A percentile compares a stretch with the other conserved stretches of the same genome.
Conservation (phyloP, 2,329 filamentous ascomycete genomes). For the Beauveria australis region DNA sequence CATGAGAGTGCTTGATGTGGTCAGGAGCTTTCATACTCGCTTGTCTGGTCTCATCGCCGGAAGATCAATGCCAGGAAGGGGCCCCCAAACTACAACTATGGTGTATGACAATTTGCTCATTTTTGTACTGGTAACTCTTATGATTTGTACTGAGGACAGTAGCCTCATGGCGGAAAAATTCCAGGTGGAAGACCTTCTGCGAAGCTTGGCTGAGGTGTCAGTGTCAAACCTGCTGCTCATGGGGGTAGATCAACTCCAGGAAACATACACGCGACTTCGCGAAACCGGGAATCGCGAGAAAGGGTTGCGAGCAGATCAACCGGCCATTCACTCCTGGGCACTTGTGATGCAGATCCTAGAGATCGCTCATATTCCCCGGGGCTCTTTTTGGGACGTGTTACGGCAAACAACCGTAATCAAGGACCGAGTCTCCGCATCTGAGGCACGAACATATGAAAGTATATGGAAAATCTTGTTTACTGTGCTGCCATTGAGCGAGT, state of each 20-base stretch:
- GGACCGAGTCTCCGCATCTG: slow-evolving; percentile 25
- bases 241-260: slow-evolving; percentile 35
- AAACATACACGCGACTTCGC: slow-evolving; percentile 41
- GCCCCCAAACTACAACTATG: slow-evolving; percentile 12
- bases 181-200: slow-evolving; percentile 41
- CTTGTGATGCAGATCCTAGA: slow-evolving; percentile 47
- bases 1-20: slow-evolving; percentile 34
- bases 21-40: slow-evolving; percentile 32
- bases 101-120: slow-evolving; percentile 25
- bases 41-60: slow-evolving; percentile 11
- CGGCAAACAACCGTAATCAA: slow-evolving; percentile 34
- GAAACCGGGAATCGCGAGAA: slow-evolving; percentile 36
- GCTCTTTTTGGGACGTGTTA: slow-evolving; percentile 53
- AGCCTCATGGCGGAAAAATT: slow-evolving; percentile 28
- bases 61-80: slow-evolving; percentile 7
- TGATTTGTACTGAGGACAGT: slow-evolving; percentile 32
- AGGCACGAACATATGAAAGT: slow-evolving; percentile 43
- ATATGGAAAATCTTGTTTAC: slow-evolving; percentile 53
- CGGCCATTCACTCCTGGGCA: slow-evolving; percentile 47
- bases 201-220: slow-evolving; percentile 29
- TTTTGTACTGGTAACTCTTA: slow-evolving; percentile 29
- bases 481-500: slow-evolving; percentile 52
- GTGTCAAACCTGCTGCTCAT: slow-evolving; percentile 32
- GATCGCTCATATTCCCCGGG: slow-evolving; percentile 39
- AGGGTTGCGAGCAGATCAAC: slow-evolving; percentile 42